These are phyloP conservation scores for Styphnolobium japonicum DNA, from an alignment of 306 rosid species.

Conservation along the genomic window DNA sequence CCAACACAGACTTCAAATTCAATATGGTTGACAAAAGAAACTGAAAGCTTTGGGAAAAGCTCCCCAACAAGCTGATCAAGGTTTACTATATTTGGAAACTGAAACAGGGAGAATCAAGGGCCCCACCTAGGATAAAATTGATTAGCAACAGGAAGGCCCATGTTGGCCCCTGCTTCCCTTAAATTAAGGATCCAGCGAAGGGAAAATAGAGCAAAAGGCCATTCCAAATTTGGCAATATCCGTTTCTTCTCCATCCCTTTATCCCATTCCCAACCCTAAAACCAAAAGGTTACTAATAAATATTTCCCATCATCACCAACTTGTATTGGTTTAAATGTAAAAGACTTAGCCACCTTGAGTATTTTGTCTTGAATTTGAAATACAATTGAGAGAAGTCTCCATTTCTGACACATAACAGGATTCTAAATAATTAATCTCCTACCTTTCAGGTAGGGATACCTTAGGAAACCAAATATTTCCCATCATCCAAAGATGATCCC, in stretches of 20 bases:
- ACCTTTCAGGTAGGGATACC: no score
- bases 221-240: constrained; percentile 13
- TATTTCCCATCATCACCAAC: no score
- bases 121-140: constrained; percentile 7
- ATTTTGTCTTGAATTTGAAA: no score
- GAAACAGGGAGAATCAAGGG: constrained; percentile 3
- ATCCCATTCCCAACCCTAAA: not conserved
- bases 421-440: no score
- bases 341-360: no score
- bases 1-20: constrained; percentile 8
- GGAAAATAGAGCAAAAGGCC: not conserved
- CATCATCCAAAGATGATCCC: not conserved
- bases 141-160: constrained; percentile 15
- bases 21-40: constrained; percentile 14
- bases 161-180: constrained; percentile 17
- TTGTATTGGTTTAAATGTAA: no score
- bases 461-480: no score
- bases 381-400: no score
- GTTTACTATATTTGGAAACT: constrained; percentile 35
- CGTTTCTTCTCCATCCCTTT: not conserved
- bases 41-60: constrained; percentile 25
- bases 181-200: constrained; percentile 12
- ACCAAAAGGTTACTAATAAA: not conserved
- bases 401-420: no score
- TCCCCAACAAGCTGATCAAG: not conserved